Percentiles rank a stretch among this genome's conserved stretches.
Conservation (phyloP, 257 asterid genomes). For the Echites panduratus region DNA sequence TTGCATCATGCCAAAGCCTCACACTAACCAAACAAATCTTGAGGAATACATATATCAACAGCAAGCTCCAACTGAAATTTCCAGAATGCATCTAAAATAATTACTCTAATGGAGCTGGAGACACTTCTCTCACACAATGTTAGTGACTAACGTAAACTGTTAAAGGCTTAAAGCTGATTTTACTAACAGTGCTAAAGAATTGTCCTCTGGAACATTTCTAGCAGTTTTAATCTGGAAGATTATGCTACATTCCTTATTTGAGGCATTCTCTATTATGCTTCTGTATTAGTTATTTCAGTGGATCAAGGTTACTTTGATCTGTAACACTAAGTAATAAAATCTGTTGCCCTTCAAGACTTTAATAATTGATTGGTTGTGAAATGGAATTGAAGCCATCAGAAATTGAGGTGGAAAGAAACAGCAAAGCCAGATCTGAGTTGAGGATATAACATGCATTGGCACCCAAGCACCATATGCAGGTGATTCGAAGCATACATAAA, state of each 20-base stretch:
- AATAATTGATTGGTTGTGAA: not conserved
- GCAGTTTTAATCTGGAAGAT: not conserved
- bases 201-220: not conserved
- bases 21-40: not conserved
- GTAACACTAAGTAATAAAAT: not conserved
- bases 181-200: not conserved
- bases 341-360: not conserved
- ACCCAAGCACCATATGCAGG: not conserved
- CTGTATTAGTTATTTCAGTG: not conserved
- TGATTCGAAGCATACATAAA: not conserved
- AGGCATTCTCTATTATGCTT: not conserved
- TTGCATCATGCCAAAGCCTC: not conserved
- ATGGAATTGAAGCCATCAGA: not conserved
- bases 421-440: not conserved
- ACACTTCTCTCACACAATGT: not conserved
- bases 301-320: not conserved
- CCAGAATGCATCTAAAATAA: not conserved
- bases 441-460: not conserved
- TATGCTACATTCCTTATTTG: not conserved
- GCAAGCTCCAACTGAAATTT: not conserved
- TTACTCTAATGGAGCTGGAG: not conserved
- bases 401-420: no score
- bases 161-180: not conserved
- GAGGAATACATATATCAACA: not conserved
- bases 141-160: not conserved